Percentiles rank a stretch among this genome's conserved stretches.
Conservation (phyloP, 768 basidiomycete genomes). For the Neoboletus magnificus region DNA sequence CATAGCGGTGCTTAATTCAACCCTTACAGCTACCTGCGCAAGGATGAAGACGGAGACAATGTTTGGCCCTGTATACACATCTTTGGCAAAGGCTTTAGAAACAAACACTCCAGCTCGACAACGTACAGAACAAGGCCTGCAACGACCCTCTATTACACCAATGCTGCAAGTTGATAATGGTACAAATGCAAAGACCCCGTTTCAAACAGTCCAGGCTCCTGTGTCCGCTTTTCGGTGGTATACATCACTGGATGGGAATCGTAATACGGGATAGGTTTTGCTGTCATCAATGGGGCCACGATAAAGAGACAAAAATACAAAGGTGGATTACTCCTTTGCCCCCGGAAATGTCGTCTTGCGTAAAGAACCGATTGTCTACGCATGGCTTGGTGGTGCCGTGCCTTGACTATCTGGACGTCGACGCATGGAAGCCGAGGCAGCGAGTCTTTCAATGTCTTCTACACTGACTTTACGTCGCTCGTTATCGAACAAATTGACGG, state of each 20-base stretch:
- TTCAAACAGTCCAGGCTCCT: background rate
- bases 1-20: conserved; percentile 14
- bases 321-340: background rate
- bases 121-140: background rate
- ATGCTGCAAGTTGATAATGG: background rate
- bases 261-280: background rate
- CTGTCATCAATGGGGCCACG: background rate
- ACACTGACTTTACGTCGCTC: conserved; percentile 2
- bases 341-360: background rate
- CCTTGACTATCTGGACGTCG: background rate
- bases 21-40: background rate
- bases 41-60: conserved; percentile 15
- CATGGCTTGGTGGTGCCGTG: background rate
- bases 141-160: background rate
- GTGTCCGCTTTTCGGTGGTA: background rate
- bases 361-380: background rate
- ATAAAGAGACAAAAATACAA: background rate
- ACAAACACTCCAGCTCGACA: too few relatives aligned
- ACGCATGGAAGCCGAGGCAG: conserved; percentile 7
- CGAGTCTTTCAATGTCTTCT: conserved; percentile 16
- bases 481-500: background rate
- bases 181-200: background rate
- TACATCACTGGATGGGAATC: background rate
- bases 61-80: conserved; percentile 21
- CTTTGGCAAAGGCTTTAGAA: conserved; percentile 26